Evolutionary conservation across 768 basidiomycete species (phyloP).

Genomic region (Rubroboletus satanas): DNA sequence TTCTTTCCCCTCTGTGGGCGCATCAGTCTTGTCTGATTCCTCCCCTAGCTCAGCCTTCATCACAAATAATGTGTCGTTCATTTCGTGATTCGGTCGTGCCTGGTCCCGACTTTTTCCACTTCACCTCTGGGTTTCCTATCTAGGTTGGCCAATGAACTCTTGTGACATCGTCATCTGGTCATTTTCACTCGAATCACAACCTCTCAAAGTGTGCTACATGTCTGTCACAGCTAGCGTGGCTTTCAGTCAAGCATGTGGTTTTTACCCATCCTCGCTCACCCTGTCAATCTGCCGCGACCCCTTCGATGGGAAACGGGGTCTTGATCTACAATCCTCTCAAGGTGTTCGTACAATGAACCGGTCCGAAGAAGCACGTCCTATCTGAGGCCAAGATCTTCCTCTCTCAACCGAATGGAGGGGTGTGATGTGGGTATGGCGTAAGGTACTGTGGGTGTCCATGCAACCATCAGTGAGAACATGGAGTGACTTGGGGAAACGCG

Average conservation of each 20-base stretch:
- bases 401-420: not conserved
- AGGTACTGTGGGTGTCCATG: slow-evolving; percentile 2
- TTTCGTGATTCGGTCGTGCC: slow-evolving; percentile 9
- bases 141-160: not conserved
- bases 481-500: not conserved
- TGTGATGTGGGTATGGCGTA: slow-evolving; percentile 7
- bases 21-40: slow-evolving; percentile 15
- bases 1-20: slow-evolving; percentile 6
- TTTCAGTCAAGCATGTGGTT: not conserved
- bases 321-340: not conserved
- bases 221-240: not conserved
- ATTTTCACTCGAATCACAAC: not conserved
- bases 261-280: not conserved
- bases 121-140: not conserved
- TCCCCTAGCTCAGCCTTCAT: slow-evolving; percentile 14
- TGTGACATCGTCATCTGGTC: not conserved
- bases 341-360: slow-evolving; percentile 1
- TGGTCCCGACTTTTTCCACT: slow-evolving; percentile 9
- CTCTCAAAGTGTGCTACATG: not conserved
- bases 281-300: slow-evolving; percentile 13
- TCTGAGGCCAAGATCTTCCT: slow-evolving; percentile 1
- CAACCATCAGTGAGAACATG: slow-evolving; percentile 12
- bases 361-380: slow-evolving; percentile 1
- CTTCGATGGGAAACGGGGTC: slow-evolving; percentile 17
- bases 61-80: slow-evolving; percentile 1